Conservation (phyloP, 257 asterid genomes). For the Plectranthus barbatus region DNA sequence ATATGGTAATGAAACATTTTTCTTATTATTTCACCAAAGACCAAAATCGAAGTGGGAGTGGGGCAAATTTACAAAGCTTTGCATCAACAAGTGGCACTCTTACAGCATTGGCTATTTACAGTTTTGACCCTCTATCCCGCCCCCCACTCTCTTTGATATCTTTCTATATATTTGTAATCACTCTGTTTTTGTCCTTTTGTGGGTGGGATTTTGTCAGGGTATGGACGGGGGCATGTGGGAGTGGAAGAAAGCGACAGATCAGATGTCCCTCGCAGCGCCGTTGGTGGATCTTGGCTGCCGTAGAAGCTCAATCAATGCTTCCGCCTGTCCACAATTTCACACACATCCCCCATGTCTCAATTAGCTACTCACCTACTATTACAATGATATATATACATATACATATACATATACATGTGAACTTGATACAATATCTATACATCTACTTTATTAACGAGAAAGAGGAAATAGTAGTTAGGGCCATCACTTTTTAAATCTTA, state of each 20-base stretch:
- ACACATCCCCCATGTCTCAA: neutral
- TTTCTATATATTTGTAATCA: neutral
- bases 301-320: constrained; percentile 66
- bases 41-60: constrained; percentile 14
- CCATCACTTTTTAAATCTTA: no score
- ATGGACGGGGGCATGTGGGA: constrained; percentile 20
- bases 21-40: neutral
- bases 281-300: constrained; percentile 84
- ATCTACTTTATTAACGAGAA: no score
- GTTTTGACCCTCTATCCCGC: neutral
- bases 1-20: neutral
- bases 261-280: constrained; percentile 44
- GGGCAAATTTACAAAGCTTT: constrained; percentile 25
- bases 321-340: constrained; percentile 60
- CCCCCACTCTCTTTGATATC: neutral
- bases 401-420: no score
- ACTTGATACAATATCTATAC: no score
- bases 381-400: neutral
- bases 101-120: constrained; percentile 22
- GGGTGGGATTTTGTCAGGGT: neutral
- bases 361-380: neutral
- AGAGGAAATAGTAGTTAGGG: no score
- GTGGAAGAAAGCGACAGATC: constrained; percentile 33
- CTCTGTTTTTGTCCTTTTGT: neutral
- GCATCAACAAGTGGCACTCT: constrained; percentile 2